Evolutionary conservation across 345 rosid species (phyloP).

Genomic region (Eucalyptus guilfoylei): DNA sequence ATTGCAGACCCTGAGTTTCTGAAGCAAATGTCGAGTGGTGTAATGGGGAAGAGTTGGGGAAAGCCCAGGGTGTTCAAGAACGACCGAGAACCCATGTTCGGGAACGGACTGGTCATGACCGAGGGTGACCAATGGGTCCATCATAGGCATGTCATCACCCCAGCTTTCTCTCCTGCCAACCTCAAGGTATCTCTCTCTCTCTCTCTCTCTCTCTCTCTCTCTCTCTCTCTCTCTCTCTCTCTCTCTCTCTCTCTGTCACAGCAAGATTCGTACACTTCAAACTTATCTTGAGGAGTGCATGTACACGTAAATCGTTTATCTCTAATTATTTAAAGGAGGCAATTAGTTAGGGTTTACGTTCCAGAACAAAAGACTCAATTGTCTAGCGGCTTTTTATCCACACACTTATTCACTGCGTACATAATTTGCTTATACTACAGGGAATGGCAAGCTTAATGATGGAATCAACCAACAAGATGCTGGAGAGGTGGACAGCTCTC

Average conservation of each 20-base stretch:
- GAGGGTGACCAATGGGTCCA: conserved; percentile 97
- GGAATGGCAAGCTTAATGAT: conserved; percentile 74
- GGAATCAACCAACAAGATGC: conserved; percentile 67
- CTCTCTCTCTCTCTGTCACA: not conserved
- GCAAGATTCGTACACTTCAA: not conserved
- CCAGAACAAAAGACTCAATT: not conserved
- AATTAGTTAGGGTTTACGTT: not conserved
- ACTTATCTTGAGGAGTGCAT: not conserved
- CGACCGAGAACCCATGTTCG: conserved; percentile 90
- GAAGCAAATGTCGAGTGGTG: conserved; percentile 52
- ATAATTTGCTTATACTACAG: conserved; percentile 5
- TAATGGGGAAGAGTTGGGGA: conserved; percentile 94
- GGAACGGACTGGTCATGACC: conserved; percentile 75
- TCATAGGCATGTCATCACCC: conserved; percentile 81
- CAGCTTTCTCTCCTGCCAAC: conserved; percentile 73
- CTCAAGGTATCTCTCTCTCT: conserved; percentile 43
- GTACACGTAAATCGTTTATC: not conserved
- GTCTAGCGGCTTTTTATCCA: not conserved
- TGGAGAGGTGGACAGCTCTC: conserved; percentile 44
- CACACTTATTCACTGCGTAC: not conserved
- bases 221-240: not conserved
- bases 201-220: not conserved
- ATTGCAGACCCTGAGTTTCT: conserved; percentile 85
- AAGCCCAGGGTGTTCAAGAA: conserved; percentile 74
- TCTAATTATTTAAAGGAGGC: not conserved